phyloP scores from a whole-genome alignment of 2,329 filamentous ascomycete species.

The Blastomyces gilchristii region DNA sequence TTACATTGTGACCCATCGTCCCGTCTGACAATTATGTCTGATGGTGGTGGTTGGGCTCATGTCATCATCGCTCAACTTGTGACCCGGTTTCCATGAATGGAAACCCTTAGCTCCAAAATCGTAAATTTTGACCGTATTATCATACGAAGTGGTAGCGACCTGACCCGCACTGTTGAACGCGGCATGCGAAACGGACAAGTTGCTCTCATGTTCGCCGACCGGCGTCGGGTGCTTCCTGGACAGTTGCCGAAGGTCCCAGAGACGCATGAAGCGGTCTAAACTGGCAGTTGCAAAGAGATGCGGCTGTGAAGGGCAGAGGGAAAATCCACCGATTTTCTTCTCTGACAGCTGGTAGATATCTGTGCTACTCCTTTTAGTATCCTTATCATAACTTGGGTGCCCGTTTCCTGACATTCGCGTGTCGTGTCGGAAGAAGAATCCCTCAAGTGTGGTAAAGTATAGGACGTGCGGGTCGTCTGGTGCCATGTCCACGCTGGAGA shows the following conservation, averaged over 20 bases:
- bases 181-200: constrained; percentile 82
- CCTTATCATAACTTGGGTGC: neutral
- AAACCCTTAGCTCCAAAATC: constrained; percentile 54
- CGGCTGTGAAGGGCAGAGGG: constrained; percentile 65
- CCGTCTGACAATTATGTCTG: constrained; percentile 89
- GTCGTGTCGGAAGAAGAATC: constrained; percentile 72
- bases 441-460: constrained; percentile 79
- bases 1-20: constrained; percentile 79
- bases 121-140: constrained; percentile 91
- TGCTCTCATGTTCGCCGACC: constrained; percentile 70
- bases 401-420: constrained; percentile 44
- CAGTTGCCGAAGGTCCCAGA: constrained; percentile 79
- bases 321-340: constrained; percentile 94
- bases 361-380: constrained; percentile 38
- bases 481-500: constrained; percentile 77
- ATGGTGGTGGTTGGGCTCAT: constrained; percentile 63
- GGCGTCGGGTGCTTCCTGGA: constrained; percentile 57
- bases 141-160: constrained; percentile 84
- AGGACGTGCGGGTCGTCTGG: constrained; percentile 59
- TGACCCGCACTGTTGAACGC: constrained; percentile 79
- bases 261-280: constrained; percentile 74
- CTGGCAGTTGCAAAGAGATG: constrained; percentile 84
- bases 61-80: constrained; percentile 47
- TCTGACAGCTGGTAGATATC: constrained; percentile 69
- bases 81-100: constrained; percentile 48